These are phyloP conservation scores for Coemansia sp. DNA, from an alignment of 192 early-diverging fungal genomes.

Conservation along the genomic window DNA sequence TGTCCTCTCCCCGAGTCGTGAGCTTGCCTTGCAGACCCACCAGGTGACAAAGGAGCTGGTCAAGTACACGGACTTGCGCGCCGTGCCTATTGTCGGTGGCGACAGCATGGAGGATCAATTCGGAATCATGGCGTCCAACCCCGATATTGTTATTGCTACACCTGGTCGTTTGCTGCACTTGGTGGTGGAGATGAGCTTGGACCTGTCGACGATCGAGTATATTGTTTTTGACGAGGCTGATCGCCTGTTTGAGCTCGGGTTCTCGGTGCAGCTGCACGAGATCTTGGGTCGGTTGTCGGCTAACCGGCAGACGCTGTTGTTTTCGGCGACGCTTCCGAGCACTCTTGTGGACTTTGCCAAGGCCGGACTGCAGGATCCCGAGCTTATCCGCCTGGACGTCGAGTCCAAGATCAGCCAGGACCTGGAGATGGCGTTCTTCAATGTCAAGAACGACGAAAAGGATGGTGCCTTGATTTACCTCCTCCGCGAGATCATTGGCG, in stretches of 20 bases:
- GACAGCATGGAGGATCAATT: constrained; percentile 98
- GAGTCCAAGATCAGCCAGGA: constrained; percentile 96
- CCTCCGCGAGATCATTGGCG: constrained; percentile 75
- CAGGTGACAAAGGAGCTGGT: constrained; percentile 91
- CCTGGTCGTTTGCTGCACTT: constrained; percentile 85
- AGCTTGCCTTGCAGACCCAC: constrained; percentile 95
- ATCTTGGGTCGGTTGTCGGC: constrained; percentile 84
- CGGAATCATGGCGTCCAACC: constrained; percentile 88
- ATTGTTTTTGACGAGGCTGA: constrained; percentile 99
- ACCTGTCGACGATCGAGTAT: constrained; percentile 88
- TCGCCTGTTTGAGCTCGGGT: constrained; percentile 97
- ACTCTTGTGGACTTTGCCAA: constrained; percentile 96
- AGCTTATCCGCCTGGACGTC: constrained; percentile 89
- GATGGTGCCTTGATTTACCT: constrained; percentile 89
- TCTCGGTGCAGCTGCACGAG: constrained; percentile 93
- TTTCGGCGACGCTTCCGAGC: constrained; percentile 95
- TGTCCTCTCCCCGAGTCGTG: constrained; percentile 92
- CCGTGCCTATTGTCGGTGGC: constrained; percentile 91
- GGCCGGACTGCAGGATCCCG: constrained; percentile 93
- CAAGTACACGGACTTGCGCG: constrained; percentile 92
- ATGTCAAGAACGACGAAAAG: constrained; percentile 83
- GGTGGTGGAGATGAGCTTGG: constrained; percentile 86
- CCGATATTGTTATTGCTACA: constrained; percentile 89
- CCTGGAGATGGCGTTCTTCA: constrained; percentile 95
- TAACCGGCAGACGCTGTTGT: constrained; percentile 88